Conservation (phyloP, 306 rosid species). For the Medicago ruthenica region DNA sequence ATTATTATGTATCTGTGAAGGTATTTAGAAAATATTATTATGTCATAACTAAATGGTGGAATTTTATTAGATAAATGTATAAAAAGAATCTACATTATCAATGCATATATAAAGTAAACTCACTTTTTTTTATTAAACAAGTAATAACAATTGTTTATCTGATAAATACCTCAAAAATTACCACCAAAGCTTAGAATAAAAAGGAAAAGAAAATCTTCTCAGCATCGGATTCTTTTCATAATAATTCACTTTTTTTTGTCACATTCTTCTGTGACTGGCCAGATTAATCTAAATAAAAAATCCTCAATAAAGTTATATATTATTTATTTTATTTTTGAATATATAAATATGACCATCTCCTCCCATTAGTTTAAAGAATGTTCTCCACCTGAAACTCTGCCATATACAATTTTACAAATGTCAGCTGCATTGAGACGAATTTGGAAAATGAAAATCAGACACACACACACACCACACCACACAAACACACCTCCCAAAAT, state of each 20-base stretch:
- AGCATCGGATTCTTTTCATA: slow-evolving; percentile 53
- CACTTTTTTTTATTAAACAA: too few species aligned
- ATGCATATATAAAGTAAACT: too few species aligned
- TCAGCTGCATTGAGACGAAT: slow-evolving; percentile 44
- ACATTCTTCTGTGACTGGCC: background rate
- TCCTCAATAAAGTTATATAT: background rate
- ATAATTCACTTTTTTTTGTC: slow-evolving; percentile 19
- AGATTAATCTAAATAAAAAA: slow-evolving; percentile 36
- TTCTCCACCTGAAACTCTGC: slow-evolving; percentile 54
- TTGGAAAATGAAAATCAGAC: slow-evolving; percentile 57
- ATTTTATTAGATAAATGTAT: too few species aligned
- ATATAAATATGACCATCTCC: slow-evolving; percentile 6
- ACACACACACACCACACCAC: slow-evolving; percentile 29
- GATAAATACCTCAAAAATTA: slow-evolving; percentile 10
- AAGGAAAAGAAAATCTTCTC: slow-evolving; percentile 1
- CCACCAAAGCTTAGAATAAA: slow-evolving; percentile 6
- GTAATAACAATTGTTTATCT: background rate
- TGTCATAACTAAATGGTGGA: too few species aligned
- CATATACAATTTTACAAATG: slow-evolving; percentile 48
- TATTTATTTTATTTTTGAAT: slow-evolving; percentile 8
- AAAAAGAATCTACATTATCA: too few species aligned
- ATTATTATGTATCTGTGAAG: too few species aligned
- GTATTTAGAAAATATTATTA: too few species aligned
- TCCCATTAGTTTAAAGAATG: slow-evolving; percentile 55
- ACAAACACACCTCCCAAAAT: slow-evolving; percentile 54